A percentile compares a stretch with the other conserved stretches of the same genome.
These are phyloP conservation scores for Martensiomyces pterosporus DNA, from an alignment of 192 early-diverging fungal species.

Conservation along the genomic window DNA sequence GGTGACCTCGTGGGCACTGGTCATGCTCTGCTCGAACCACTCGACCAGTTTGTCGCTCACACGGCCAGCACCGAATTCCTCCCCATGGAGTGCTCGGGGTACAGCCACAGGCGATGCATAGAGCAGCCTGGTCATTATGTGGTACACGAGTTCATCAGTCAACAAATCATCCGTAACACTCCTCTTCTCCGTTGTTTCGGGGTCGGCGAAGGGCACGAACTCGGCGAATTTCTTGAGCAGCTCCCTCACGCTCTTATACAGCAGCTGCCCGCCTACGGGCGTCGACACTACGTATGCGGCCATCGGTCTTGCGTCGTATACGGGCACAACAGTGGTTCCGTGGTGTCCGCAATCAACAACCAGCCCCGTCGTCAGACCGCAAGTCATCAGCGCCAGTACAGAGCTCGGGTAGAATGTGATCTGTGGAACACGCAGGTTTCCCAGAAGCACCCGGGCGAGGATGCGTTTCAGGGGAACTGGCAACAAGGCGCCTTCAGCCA, in stretches of 20 bases:
- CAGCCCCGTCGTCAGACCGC: slow-evolving; percentile 71
- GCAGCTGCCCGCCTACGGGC: slow-evolving; percentile 11
- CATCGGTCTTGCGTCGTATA: slow-evolving; percentile 45
- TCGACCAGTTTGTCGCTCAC: slow-evolving; percentile 2
- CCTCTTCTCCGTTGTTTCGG: neutral
- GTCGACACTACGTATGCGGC: slow-evolving; percentile 4
- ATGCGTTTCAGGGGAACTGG: slow-evolving; percentile 64
- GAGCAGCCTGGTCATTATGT: slow-evolving; percentile 5
- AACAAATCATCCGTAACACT: slow-evolving; percentile 4
- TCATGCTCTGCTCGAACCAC: slow-evolving; percentile 19
- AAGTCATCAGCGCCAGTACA: slow-evolving; percentile 69
- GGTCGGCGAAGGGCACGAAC: slow-evolving; percentile 6
- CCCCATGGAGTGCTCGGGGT: neutral
- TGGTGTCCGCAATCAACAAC: slow-evolving; percentile 85
- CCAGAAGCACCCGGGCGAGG: slow-evolving; percentile 70
- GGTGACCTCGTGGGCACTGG: neutral
- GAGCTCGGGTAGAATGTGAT: slow-evolving; percentile 71
- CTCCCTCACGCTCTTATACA: slow-evolving; percentile 8
- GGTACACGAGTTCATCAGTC: slow-evolving; percentile 2
- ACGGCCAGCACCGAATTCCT: neutral
- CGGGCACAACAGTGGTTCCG: slow-evolving; percentile 72
- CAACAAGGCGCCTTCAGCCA: slow-evolving; percentile 71
- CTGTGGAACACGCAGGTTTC: slow-evolving; percentile 73
- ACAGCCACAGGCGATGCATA: slow-evolving; percentile 8
- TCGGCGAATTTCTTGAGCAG: slow-evolving; percentile 8